Evolutionary conservation across 352 stramenopile genomes (phyloP), one percentile per base, ranked within the genome.

Genomic region (Phytopythium mirpurense): DNA sequence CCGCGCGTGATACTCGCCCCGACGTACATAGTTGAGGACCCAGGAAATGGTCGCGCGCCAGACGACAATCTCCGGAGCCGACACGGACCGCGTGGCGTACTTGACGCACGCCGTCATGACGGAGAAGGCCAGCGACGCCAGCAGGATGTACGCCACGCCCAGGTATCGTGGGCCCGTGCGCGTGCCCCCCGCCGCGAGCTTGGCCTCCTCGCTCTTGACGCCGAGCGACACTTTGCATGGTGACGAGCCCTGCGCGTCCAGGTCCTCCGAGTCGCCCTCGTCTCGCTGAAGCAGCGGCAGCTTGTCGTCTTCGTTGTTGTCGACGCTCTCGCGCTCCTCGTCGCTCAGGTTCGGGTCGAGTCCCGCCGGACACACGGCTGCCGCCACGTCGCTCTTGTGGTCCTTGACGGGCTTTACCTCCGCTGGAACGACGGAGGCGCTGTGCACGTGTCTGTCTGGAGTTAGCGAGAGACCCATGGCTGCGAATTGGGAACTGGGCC

Each of bases 71-170:
- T 77, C 64, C 26, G 72, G 63, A 21, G 72, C 70, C 11, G 63
- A 53, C 18, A 78, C 34, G 23, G 54, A 35, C 23, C 59, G 54
- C 8, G 62, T 72, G 16, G 67, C 57, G 50, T 63, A 70, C 56
- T 83, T 83, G 67, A 79, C 52, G 51, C 69, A 72, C 26, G 47
- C 55, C 2, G 69, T 78, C 60, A 78, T 73, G 54, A 74, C 46
- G 29, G 69, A 79, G 45, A 83, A 75, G 51, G 62, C 67, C 36
- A 80, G 57, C 0, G 69, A 61, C 5, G 72, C 54, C 5, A 64
- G 41, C 0, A 62, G 49, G 32, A 82, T 67, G 51, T 70, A 72
- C 7, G 38, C 46, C 16, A 53, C 29, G 12, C 46, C 46, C 1
- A 53, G 46, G 18, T 31, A 34, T 12, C 46, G 46, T 12, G 29